Conservation (phyloP, 2,329 filamentous ascomycete species). For the Ilyonectria sp. region DNA sequence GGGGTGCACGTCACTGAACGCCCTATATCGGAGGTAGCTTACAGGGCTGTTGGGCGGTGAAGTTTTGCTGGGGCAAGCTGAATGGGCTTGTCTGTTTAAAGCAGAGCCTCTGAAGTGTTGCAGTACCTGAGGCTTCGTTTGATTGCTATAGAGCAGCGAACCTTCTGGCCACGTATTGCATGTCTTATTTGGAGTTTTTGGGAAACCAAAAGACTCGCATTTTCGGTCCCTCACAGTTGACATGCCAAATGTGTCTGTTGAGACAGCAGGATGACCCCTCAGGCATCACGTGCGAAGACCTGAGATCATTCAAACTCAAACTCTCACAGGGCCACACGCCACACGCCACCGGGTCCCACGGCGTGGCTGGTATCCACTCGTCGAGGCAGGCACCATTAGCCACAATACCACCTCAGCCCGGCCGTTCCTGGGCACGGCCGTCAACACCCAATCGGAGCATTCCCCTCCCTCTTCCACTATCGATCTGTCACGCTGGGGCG, state of each 20-base stretch:
- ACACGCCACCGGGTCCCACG: neutral
- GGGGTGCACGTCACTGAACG: conserved; percentile 14
- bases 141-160: neutral
- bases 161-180: neutral
- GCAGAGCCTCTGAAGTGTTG: neutral
- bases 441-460: conserved; percentile 37
- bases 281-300: neutral
- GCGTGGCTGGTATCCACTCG: neutral
- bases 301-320: neutral
- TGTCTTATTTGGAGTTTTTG: neutral
- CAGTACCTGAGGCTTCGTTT: neutral
- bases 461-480: conserved; percentile 40
- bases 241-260: neutral
- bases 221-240: neutral
- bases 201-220: neutral
- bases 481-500: conserved; percentile 41
- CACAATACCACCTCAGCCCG: conserved; percentile 3
- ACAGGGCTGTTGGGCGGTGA: conserved; percentile 25
- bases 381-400: neutral
- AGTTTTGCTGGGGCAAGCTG: conserved; percentile 5
- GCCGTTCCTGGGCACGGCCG: conserved; percentile 41
- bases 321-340: neutral
- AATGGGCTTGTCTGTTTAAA: conserved; percentile 1
- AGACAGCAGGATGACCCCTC: neutral
- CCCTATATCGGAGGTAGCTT: conserved; percentile 20